Evolutionary conservation across 2,329 filamentous ascomycete species (phyloP).

Genomic region (Pseudopithomyces chartarum): DNA sequence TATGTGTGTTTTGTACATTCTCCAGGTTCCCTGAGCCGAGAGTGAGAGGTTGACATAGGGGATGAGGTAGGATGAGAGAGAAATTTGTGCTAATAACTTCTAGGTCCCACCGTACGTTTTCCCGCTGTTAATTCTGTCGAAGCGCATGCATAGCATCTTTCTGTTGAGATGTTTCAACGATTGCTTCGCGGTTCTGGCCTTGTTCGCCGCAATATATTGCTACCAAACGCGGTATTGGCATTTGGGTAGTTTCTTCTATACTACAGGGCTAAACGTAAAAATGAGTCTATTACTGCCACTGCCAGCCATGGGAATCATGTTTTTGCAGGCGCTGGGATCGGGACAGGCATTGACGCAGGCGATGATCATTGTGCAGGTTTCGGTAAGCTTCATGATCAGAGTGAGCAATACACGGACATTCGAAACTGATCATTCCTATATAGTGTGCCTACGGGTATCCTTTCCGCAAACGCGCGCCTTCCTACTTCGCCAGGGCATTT

Average conservation of each 20-base stretch:
- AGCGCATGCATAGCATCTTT: slow-evolving; percentile 92
- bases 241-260: slow-evolving; percentile 73
- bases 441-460: slow-evolving; percentile 65
- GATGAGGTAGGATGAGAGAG: not conserved
- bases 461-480: slow-evolving; percentile 69
- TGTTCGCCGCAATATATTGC: slow-evolving; percentile 80
- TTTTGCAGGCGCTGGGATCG: slow-evolving; percentile 75
- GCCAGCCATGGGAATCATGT: slow-evolving; percentile 77
- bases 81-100: not conserved
- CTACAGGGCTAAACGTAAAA: slow-evolving; percentile 85
- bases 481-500: slow-evolving; percentile 83
- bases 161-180: slow-evolving; percentile 95
- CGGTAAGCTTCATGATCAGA: slow-evolving; percentile 60
- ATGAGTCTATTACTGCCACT: slow-evolving; percentile 87
- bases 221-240: slow-evolving; percentile 79
- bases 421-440: slow-evolving; percentile 16
- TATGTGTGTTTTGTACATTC: slow-evolving; percentile 40
- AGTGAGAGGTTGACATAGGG: not conserved
- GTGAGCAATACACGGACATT: not conserved
- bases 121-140: slow-evolving; percentile 83
- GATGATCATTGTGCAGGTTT: slow-evolving; percentile 75
- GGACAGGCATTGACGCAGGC: slow-evolving; percentile 69
- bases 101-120: slow-evolving; percentile 86
- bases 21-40: not conserved
- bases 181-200: slow-evolving; percentile 80